Evolutionary conservation across 352 stramenopile genomes (phyloP).

Genomic region (Phytophthora sp.): DNA sequence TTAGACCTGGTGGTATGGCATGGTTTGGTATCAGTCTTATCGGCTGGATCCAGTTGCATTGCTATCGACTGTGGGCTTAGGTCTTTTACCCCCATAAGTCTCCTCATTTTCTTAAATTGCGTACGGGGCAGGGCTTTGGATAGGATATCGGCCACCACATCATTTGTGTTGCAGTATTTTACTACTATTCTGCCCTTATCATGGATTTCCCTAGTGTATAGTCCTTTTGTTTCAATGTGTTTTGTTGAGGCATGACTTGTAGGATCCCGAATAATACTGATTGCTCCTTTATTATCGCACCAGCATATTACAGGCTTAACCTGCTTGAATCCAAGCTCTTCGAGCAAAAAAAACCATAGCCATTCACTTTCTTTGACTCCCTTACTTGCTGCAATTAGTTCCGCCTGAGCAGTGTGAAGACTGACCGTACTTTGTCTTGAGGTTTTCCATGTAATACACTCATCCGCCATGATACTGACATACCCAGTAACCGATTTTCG

Average conservation of each 20-base stretch:
- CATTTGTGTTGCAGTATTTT: no score
- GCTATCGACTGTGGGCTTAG: no score
- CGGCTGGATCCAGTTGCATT: no score
- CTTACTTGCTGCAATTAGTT: constrained; percentile 22
- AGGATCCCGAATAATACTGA: not conserved
- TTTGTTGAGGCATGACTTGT: not conserved
- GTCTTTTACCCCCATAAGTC: no score
- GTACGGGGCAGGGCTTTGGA: no score
- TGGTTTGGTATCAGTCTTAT: no score
- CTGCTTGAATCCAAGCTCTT: constrained; percentile 11
- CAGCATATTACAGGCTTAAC: not conserved
- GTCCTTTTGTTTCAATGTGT: not conserved
- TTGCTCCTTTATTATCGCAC: not conserved
- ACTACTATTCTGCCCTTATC: no score
- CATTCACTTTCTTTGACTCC: constrained; percentile 17
- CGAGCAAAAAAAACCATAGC: constrained; percentile 10
- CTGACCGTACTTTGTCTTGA: constrained; percentile 9
- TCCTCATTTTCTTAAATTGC: no score
- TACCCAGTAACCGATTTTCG: constrained; percentile 10
- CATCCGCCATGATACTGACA: constrained; percentile 14
- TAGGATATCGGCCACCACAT: no score
- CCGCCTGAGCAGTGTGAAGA: constrained; percentile 20
- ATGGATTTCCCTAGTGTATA: not conserved
- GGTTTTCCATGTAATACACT: constrained; percentile 15
- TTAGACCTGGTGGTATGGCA: no score